phyloP scores from a whole-genome alignment of 345 rosid species.

The Erucastrum elatum region DNA sequence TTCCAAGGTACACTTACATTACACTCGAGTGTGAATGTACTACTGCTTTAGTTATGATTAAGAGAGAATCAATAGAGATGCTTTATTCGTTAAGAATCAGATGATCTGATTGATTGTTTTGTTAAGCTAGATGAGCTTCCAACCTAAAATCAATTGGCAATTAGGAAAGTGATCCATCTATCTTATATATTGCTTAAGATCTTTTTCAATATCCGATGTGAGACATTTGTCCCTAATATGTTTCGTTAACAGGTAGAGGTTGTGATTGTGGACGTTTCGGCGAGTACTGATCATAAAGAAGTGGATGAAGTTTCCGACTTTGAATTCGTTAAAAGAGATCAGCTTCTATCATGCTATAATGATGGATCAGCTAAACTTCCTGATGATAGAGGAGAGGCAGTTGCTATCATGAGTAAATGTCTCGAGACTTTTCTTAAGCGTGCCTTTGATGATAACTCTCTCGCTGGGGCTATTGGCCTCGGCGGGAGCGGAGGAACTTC shows the following conservation, averaged over 20 bases:
- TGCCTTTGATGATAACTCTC: slow-evolving; percentile 39
- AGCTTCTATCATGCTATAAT: slow-evolving; percentile 50
- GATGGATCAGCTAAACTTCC: slow-evolving; percentile 42
- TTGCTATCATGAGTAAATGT: slow-evolving; percentile 63
- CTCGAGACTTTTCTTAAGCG: slow-evolving; percentile 56
- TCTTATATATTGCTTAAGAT: too few species aligned
- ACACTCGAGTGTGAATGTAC: background rate
- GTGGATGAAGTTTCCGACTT: slow-evolving; percentile 44
- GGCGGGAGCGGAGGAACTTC: slow-evolving; percentile 96
- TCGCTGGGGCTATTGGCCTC: slow-evolving; percentile 73
- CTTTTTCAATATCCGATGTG: too few species aligned
- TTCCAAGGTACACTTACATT: slow-evolving; percentile 43
- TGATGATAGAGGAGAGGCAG: slow-evolving; percentile 71
- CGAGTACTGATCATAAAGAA: slow-evolving; percentile 39
- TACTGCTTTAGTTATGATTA: background rate
- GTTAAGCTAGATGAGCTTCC: too few species aligned
- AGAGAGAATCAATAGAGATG: background rate
- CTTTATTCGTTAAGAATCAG: background rate
- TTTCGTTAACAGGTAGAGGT: slow-evolving; percentile 53
- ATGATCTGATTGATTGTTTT: background rate
- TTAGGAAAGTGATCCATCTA: too few species aligned
- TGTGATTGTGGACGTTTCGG: slow-evolving; percentile 80
- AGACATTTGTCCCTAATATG: too few species aligned
- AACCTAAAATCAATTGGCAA: too few species aligned
- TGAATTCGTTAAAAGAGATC: slow-evolving; percentile 51